Conservation (phyloP, 177 flowering plant species). For the Telopea speciosissima region DNA sequence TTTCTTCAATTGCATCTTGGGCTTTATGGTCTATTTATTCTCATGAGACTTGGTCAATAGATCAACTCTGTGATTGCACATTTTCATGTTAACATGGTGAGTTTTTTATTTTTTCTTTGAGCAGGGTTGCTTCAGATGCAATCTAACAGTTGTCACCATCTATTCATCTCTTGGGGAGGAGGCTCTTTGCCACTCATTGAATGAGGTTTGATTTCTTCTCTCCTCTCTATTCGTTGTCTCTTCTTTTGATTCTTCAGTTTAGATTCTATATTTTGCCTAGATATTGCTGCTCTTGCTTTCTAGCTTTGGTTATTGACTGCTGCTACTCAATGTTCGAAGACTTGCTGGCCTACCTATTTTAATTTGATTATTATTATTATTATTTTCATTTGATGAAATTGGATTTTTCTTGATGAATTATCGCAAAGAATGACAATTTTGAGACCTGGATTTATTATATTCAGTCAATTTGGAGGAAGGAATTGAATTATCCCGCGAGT, state of each 20-base stretch:
- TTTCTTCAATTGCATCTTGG: not conserved
- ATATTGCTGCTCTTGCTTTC: no score
- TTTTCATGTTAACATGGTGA: not conserved
- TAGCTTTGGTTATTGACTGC: no score
- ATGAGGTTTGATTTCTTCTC: slow-evolving; percentile 66
- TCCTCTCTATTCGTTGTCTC: not conserved
- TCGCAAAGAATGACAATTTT: no score
- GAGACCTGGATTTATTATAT: no score
- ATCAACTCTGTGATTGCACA: not conserved
- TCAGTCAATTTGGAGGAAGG: no score
- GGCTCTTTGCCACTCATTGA: slow-evolving; percentile 80
- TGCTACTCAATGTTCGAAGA: not conserved
- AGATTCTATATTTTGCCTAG: no score
- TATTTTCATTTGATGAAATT: no score
- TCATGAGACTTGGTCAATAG: not conserved
- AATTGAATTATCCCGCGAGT: no score
- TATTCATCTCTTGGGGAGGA: slow-evolving; percentile 96
- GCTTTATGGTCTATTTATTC: no score
- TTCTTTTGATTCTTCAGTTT: no score
- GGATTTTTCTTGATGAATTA: no score
- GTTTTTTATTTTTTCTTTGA: slow-evolving; percentile 11
- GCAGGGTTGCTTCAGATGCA: slow-evolving; percentile 91
- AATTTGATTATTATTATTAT: no score
- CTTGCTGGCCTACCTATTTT: not conserved
- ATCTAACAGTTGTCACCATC: slow-evolving; percentile 90